These are phyloP conservation scores for Leccinum pellstonianum DNA, from an alignment of 768 basidiomycete genomes.

Conservation along the genomic window DNA sequence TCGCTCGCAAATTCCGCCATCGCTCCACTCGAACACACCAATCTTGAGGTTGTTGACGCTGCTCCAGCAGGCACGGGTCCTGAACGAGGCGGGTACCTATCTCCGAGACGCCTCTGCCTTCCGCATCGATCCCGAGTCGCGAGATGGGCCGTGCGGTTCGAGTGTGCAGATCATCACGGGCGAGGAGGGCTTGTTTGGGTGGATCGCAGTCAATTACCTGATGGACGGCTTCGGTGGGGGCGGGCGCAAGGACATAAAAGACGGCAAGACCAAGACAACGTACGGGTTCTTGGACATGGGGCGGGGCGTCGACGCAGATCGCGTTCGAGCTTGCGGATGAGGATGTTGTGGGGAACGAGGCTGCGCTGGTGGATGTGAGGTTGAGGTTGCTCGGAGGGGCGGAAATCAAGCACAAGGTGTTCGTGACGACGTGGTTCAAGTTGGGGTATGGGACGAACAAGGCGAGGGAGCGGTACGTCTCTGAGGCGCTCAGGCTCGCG, in stretches of 20 bases:
- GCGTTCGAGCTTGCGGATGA: slow-evolving; percentile 83
- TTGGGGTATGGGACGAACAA: slow-evolving; percentile 97
- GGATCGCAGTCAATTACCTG: slow-evolving; percentile 99
- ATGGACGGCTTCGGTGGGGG: slow-evolving; percentile 85
- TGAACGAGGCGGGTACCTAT: slow-evolving; percentile 76
- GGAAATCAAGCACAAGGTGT: slow-evolving; percentile 88
- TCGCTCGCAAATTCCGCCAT: slow-evolving; percentile 78
- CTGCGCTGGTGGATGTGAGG: slow-evolving; percentile 70
- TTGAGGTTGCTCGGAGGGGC: slow-evolving; percentile 79
- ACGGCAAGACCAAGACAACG: slow-evolving; percentile 72
- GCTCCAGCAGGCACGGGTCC: slow-evolving; percentile 64
- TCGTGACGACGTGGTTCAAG: slow-evolving; percentile 87
- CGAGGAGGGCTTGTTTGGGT: slow-evolving; percentile 97
- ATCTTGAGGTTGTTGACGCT: slow-evolving; percentile 86
- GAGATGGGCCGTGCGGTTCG: slow-evolving; percentile 82
- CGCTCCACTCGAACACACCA: slow-evolving; percentile 79
- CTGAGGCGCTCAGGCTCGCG: slow-evolving; percentile 58
- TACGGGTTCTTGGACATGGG: slow-evolving; percentile 99
- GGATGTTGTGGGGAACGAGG: slow-evolving; percentile 52
- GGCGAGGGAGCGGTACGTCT: slow-evolving; percentile 91
- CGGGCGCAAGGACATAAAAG: slow-evolving; percentile 6
- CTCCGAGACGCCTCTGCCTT: slow-evolving; percentile 76
- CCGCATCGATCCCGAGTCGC: slow-evolving; percentile 63
- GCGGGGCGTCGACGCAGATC: slow-evolving; percentile 97
- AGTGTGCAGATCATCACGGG: slow-evolving; percentile 94